Evolutionary conservation across 106 monocot species (phyloP).

Genomic region (Dendrobium chrysotoxum): DNA sequence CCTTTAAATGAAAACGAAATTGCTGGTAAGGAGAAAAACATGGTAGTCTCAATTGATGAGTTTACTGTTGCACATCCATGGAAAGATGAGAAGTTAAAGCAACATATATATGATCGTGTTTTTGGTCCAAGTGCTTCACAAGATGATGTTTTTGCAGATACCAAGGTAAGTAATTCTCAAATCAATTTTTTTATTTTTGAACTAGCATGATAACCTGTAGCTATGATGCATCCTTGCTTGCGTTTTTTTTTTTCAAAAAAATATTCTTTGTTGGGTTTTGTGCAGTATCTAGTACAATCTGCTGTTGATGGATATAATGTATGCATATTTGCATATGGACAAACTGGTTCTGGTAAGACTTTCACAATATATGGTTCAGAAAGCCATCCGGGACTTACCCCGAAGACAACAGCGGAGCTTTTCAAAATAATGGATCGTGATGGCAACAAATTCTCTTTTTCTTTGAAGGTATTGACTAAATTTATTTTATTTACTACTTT

Average conservation of each 20-base stretch:
- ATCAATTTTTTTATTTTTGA: neutral
- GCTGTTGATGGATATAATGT: constrained; percentile 99
- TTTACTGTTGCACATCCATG: constrained; percentile 94
- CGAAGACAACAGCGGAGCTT: constrained; percentile 75
- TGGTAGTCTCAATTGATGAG: constrained; percentile 57
- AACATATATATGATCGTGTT: constrained; percentile 92
- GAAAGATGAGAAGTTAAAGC: constrained; percentile 94
- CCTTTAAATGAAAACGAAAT: constrained; percentile 82
- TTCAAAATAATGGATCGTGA: constrained; percentile 84
- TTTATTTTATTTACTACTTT: neutral
- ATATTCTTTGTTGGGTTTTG: constrained; percentile 3
- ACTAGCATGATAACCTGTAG: neutral
- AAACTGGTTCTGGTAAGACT: constrained; percentile 99
- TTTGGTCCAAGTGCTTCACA: constrained; percentile 74
- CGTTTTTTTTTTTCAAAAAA: neutral
- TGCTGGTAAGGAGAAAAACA: constrained; percentile 43
- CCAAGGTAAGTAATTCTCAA: constrained; percentile 50
- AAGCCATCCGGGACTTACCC: constrained; percentile 76
- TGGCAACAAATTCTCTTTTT: constrained; percentile 82
- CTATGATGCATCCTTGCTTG: neutral
- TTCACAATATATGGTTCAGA: constrained; percentile 96
- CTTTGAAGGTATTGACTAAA: constrained; percentile 59
- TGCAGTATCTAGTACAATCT: constrained; percentile 97
- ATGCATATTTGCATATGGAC: constrained; percentile 98
- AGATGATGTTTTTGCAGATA: constrained; percentile 97